Base-by-base conservation (phyloP, 2,329 filamentous ascomycete species). In the Paramyrothecium sp. region DNA sequence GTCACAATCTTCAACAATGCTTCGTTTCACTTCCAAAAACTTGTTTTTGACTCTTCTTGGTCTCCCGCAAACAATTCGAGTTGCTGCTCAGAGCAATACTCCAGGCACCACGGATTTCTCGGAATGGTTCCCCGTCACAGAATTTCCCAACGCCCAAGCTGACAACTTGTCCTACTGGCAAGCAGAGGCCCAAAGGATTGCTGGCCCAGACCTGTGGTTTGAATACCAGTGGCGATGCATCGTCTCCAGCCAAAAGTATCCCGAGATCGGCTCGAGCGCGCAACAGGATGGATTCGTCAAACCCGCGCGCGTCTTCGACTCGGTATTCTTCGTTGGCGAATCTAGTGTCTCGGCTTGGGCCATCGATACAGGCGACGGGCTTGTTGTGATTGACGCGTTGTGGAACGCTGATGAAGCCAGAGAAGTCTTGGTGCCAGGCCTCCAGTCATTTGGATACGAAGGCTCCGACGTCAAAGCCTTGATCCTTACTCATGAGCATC, bases 401-500 rank as follows among this genome's bases (percentile, higher is more conserved):
- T 55, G 61, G 19, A 66, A 65, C 19, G 49, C 61, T 0, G 61
- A 63, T 3, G 58, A 66, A 34, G 63, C 58, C 17, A 48, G 61
- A 30, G 49, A 34, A 8, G 56, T 67, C 30, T 55, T 67, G 7
- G 52, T 65, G 3, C 58, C 61, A 1, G 64, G 63, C 17, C 56
- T 66, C 1, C 51, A 57, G 30, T 48, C 54, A 2, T 62, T 68
- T 17, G 64, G 64, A 2, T 69, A 61, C 53, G 51, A 52, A 0
- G 61, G 60, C 11, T 47, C n/a, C 7, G 64, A 69, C 48, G 61
- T 69, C 16, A 65, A 78, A 49, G 64, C 61, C 10, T 51, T 69
- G 1, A 51, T 69, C 56, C 63, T 68, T 53, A 68, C 66, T 1
- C 67, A 69, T 33, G 67, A 69, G 58, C 67, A 69, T 50, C 61